Percentiles rank a stretch among this genome's conserved stretches.
phyloP scores from a whole-genome alignment of 108 stramenopile genomes.

The Schizochytrium sp. region DNA sequence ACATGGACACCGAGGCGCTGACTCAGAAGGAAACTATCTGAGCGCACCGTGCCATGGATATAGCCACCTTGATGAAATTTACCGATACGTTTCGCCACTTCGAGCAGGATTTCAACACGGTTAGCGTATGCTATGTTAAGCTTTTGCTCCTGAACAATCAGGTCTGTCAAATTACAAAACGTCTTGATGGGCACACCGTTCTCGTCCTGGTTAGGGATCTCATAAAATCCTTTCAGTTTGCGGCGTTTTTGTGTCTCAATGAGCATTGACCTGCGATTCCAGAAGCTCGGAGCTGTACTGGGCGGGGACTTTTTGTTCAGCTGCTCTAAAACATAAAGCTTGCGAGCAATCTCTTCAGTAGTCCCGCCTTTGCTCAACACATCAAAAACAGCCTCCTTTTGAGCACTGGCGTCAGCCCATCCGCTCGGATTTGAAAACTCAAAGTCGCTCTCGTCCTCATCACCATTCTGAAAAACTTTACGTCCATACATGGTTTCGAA shows the following conservation, averaged over 20 bases:
- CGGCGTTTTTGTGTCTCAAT: neutral
- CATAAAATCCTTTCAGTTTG: slow-evolving; percentile 49
- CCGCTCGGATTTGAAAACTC: slow-evolving; percentile 55
- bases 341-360: slow-evolving; percentile 48
- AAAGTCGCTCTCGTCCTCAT: slow-evolving; percentile 15
- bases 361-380: slow-evolving; percentile 44
- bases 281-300: neutral
- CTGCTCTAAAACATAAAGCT: slow-evolving; percentile 59
- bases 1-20: slow-evolving; percentile 10
- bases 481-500: slow-evolving; percentile 48
- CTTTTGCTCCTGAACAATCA: neutral
- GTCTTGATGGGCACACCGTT: neutral
- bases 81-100: slow-evolving; percentile 42
- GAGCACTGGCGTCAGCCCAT: slow-evolving; percentile 34
- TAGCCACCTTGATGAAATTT: slow-evolving; percentile 1
- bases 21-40: neutral
- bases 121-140: neutral
- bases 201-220: neutral
- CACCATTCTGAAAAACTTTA: slow-evolving; percentile 7
- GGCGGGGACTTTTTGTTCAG: slow-evolving; percentile 10
- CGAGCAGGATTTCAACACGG: slow-evolving; percentile 3
- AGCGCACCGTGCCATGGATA: slow-evolving; percentile 31
- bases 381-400: slow-evolving; percentile 59
- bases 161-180: slow-evolving; percentile 1
- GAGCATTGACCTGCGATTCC: slow-evolving; percentile 23